A percentile compares a stretch with the other conserved stretches of the same genome.
Conservation (phyloP, 169 alveolate genomes). For the Plasmodium reichenowi region DNA sequence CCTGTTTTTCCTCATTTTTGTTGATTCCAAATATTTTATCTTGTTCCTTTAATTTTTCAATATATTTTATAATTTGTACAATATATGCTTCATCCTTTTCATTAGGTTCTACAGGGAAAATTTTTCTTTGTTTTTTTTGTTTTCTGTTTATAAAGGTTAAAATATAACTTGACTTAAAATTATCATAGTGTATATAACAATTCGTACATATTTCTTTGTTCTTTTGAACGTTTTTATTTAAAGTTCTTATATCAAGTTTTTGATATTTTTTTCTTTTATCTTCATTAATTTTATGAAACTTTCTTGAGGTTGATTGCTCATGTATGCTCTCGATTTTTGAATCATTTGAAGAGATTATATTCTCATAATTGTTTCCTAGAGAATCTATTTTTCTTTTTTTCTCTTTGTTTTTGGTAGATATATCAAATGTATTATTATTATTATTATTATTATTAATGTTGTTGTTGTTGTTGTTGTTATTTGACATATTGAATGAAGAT, state of each 20-base stretch:
- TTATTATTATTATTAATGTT: background rate
- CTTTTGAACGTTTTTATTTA: constrained; percentile 71
- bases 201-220: constrained; percentile 65
- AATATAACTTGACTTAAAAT: constrained; percentile 64
- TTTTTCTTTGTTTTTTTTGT: constrained; percentile 73
- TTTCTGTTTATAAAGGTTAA: constrained; percentile 71
- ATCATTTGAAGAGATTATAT: background rate
- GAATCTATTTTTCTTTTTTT: constrained; percentile 50
- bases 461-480: no score
- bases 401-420: constrained; percentile 10
- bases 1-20: background rate
- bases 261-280: constrained; percentile 71
- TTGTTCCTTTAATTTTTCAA: constrained; percentile 52
- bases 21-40: constrained; percentile 44
- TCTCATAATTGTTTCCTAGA: background rate
- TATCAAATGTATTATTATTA: background rate
- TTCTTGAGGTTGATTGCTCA: constrained; percentile 14
- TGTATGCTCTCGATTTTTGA: background rate
- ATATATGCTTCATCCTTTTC: constrained; percentile 71
- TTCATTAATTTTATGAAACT: constrained; percentile 5
- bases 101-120: constrained; percentile 69
- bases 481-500: no score
- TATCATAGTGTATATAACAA: constrained; percentile 73
- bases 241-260: constrained; percentile 64
- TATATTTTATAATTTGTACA: constrained; percentile 60